Conservation (phyloP, 148 eudicot genomes). For the Amaranthus cruentus region DNA sequence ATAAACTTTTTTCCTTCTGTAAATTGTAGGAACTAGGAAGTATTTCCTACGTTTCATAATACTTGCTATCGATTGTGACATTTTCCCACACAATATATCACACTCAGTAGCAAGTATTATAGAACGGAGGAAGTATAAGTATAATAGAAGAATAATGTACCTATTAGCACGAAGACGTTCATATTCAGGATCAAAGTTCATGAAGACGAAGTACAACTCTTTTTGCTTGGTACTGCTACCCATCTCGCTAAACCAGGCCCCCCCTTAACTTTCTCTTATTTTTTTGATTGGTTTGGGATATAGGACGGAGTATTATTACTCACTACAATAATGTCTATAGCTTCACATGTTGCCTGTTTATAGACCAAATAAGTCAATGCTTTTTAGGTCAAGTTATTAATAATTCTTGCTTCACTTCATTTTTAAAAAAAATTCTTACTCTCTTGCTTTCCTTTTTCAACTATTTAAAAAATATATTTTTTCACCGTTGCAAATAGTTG, state of each 20-base stretch:
- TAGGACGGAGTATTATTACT: neutral
- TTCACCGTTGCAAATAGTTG: too few species aligned
- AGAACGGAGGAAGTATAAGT: too few species aligned
- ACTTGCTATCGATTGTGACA: too few species aligned
- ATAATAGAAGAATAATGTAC: conserved; percentile 19
- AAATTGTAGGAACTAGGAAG: too few species aligned
- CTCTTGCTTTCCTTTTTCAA: too few species aligned
- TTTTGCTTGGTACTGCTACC: conserved; percentile 22
- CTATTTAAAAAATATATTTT: too few species aligned
- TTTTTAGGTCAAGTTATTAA: conserved; percentile 11
- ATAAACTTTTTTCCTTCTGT: too few species aligned
- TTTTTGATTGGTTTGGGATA: neutral
- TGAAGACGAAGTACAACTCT: conserved; percentile 68
- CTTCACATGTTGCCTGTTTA: conserved; percentile 25
- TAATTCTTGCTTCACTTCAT: neutral
- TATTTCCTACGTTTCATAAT: too few species aligned
- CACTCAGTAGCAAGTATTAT: too few species aligned
- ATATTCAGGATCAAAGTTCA: conserved; percentile 85
- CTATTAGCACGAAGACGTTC: conserved; percentile 67
- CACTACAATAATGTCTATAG: conserved; percentile 4
- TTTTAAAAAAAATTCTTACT: too few species aligned
- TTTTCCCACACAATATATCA: too few species aligned
- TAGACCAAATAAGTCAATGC: conserved; percentile 12
- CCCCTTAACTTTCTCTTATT: neutral
- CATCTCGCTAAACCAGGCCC: conserved; percentile 24